These are phyloP conservation scores for Breynia disticha DNA, from an alignment of 441 rosid species.

Conservation along the genomic window DNA sequence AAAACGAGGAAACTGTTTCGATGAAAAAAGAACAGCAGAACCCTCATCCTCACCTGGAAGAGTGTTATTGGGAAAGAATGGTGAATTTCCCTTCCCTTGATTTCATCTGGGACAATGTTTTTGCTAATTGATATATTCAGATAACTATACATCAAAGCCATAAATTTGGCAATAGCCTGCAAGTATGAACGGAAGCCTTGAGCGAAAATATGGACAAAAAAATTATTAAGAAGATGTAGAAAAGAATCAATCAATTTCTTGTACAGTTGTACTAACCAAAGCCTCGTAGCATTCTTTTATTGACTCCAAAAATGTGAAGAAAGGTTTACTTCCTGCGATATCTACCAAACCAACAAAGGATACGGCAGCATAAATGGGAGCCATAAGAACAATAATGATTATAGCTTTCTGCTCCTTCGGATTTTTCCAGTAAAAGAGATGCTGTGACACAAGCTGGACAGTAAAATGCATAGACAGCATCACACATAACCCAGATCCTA, in stretches of 20 bases:
- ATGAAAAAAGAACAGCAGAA: too few species aligned
- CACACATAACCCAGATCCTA: conserved; percentile 54
- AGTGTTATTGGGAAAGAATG: conserved; percentile 94
- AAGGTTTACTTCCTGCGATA: conserved; percentile 58
- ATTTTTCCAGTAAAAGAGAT: conserved; percentile 82
- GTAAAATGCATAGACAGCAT: conserved; percentile 59
- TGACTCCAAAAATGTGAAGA: conserved; percentile 75
- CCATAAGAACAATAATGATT: conserved; percentile 75
- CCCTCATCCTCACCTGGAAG: conserved; percentile 49
- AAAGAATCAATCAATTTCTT: neutral
- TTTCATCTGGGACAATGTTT: conserved; percentile 68
- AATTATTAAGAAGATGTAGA: neutral
- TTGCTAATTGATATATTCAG: conserved; percentile 79
- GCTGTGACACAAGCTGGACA: conserved; percentile 63
- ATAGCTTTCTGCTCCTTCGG: conserved; percentile 94
- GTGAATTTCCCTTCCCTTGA: conserved; percentile 87
- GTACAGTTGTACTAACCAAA: conserved; percentile 40
- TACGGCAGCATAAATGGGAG: conserved; percentile 68
- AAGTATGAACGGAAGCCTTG: conserved; percentile 8
- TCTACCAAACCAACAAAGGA: conserved; percentile 76
- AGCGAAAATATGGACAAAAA: conserved; percentile 1
- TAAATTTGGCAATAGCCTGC: conserved; percentile 84
- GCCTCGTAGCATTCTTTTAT: conserved; percentile 94
- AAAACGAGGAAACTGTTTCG: neutral
- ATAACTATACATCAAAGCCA: conserved; percentile 79